Percentiles rank a stretch among this genome's conserved stretches.
phyloP scores from a whole-genome alignment of 2,329 filamentous ascomycete genomes.

The Geoglossum cookeanum region DNA sequence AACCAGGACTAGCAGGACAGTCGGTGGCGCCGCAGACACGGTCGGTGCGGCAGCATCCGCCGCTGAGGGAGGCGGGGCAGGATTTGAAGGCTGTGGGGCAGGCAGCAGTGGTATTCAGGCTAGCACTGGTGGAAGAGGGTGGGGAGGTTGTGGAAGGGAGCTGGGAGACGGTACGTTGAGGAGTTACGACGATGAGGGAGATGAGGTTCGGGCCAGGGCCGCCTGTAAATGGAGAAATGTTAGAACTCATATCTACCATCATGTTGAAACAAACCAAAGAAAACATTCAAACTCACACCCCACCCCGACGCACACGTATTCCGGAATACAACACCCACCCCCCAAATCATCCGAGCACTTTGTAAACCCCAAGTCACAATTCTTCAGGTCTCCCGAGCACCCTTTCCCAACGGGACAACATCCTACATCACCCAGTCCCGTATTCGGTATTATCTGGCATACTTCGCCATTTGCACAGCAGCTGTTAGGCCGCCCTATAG shows the following conservation, averaged over 20 bases:
- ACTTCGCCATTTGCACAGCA: constrained; percentile 35
- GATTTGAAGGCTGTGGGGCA: constrained; percentile 27
- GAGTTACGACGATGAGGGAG: constrained; percentile 14
- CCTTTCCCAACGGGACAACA: constrained; percentile 36
- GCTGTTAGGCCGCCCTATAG: constrained; percentile 35
- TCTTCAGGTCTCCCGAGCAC: constrained; percentile 32
- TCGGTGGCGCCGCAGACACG: constrained; percentile 23
- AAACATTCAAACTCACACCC: constrained; percentile 33
- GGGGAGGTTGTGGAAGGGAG: constrained; percentile 5
- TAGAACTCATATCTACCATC: too few relatives aligned
- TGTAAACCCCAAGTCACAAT: constrained; percentile 32
- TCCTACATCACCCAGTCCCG: constrained; percentile 35
- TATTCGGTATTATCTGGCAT: constrained; percentile 34
- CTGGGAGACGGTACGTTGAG: constrained; percentile 16
- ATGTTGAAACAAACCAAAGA: neutral
- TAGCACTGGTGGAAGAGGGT: constrained; percentile 15
- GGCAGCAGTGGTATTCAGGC: constrained; percentile 17
- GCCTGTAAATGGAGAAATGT: neutral
- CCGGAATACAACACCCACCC: constrained; percentile 43
- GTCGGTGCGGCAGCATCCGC: constrained; percentile 29
- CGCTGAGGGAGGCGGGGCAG: constrained; percentile 26
- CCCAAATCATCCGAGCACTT: constrained; percentile 34
- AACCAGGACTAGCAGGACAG: constrained; percentile 18
- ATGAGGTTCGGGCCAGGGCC: neutral
- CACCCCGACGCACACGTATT: constrained; percentile 34